phyloP scores from a whole-genome alignment of 2,329 filamentous ascomycete species.

The Nemania sp. region DNA sequence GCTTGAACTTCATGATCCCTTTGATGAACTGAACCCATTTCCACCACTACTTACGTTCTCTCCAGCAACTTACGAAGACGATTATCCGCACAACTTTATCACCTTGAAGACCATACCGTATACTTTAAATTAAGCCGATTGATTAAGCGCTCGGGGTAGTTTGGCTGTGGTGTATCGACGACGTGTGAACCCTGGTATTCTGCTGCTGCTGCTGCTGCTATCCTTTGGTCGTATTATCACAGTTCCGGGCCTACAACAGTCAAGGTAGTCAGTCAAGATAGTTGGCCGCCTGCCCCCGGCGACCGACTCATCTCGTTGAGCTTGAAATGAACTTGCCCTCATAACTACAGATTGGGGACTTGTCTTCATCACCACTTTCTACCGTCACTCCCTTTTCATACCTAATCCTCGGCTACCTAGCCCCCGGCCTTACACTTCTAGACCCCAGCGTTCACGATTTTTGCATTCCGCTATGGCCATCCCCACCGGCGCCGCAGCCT shows the following conservation, averaged over 20 bases:
- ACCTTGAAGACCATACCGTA: background rate
- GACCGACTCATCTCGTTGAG: conserved; percentile 11
- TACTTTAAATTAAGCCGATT: background rate
- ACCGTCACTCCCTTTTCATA: no score
- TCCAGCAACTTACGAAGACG: background rate
- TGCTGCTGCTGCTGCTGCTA: background rate
- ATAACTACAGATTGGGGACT: background rate
- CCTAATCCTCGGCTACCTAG: background rate
- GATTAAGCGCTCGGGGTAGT: background rate
- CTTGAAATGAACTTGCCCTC: conserved; percentile 10
- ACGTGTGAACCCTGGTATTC: background rate
- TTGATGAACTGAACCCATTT: background rate
- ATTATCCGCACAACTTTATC: background rate
- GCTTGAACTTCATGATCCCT: conserved; percentile 9
- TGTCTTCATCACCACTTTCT: background rate
- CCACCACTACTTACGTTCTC: background rate
- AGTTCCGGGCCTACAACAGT: conserved; percentile 3
- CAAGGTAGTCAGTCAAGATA: no score
- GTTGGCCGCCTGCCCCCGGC: conserved; percentile 18
- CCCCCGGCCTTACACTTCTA: conserved; percentile 10
- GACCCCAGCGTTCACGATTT: conserved; percentile 1
- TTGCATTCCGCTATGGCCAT: conserved; percentile 61
- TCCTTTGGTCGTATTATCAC: background rate
- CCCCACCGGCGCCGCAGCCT: conserved; percentile 76
- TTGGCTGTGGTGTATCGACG: conserved; percentile 7